Conservation (phyloP, 2,329 filamentous ascomycete genomes). For the Cytospora chrysosperma region DNA sequence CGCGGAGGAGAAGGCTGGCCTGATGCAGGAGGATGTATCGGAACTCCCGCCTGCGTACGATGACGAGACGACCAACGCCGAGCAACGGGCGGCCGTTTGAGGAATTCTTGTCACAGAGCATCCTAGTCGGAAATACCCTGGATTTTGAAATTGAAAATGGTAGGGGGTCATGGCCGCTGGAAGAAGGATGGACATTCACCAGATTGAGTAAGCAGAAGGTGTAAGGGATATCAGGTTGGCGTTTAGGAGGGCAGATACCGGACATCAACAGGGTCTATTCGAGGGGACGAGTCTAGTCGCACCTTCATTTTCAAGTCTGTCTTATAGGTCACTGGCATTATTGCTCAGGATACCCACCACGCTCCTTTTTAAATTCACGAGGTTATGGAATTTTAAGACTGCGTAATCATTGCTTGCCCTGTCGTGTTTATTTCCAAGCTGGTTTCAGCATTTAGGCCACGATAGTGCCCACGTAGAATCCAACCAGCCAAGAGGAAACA, state of each 20-base stretch:
- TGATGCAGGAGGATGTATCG: slow-evolving; percentile 42
- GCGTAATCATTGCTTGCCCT: not conserved
- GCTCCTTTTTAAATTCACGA: slow-evolving; percentile 17
- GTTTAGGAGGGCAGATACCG: slow-evolving; percentile 13
- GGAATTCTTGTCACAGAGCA: not conserved
- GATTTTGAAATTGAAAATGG: not conserved
- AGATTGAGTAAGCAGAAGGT: not conserved
- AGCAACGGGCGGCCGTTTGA: slow-evolving; percentile 3
- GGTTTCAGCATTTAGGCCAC: too few relatives aligned
- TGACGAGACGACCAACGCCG: slow-evolving; percentile 15
- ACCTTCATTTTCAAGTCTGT: slow-evolving; percentile 13
- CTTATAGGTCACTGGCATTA: slow-evolving; percentile 4
- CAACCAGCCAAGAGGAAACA: too few relatives aligned
- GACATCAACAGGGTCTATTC: not conserved
- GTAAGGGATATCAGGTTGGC: not conserved
- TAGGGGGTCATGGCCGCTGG: not conserved
- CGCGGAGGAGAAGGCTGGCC: slow-evolving; percentile 50
- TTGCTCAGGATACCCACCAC: slow-evolving; percentile 21
- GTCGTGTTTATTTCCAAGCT: not conserved
- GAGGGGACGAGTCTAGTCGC: slow-evolving; percentile 8
- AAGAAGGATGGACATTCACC: not conserved
- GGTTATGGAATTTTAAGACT: not conserved
- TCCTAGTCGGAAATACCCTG: not conserved
- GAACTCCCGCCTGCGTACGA: slow-evolving; percentile 35
- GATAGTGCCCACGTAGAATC: too few relatives aligned